A percentile compares a stretch with the other conserved stretches of the same genome.
Evolutionary conservation across 139 green algal species (phyloP).

Genomic region (Eudorina sp.): DNA sequence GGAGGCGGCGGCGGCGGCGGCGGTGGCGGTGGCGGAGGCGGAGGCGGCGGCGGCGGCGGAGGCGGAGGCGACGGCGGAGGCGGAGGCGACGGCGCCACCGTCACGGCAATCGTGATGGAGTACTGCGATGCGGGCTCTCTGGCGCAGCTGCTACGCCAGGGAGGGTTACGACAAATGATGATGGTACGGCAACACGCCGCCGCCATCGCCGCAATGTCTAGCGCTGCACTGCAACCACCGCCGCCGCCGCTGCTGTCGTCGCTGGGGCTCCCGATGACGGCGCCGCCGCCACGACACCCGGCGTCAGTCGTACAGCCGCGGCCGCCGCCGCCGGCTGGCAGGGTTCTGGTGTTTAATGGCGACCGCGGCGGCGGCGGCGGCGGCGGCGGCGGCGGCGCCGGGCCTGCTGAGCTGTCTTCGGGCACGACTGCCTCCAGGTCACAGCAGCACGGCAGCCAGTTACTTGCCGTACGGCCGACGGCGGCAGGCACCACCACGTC

Average conservation of each 20-base stretch:
- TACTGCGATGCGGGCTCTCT: neutral
- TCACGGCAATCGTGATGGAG: neutral
- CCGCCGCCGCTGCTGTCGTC: neutral
- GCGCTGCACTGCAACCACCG: neutral
- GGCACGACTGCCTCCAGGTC: too few relatives aligned
- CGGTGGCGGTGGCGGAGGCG: too few relatives aligned
- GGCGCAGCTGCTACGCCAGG: neutral
- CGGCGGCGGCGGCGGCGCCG: neutral
- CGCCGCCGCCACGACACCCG: too few relatives aligned
- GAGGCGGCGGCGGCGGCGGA: too few relatives aligned
- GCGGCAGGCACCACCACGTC: neutral
- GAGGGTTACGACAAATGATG: neutral
- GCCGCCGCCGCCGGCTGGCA: neutral
- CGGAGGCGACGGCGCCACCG: too few relatives aligned
- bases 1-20: too few relatives aligned
- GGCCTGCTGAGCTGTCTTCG: constrained; percentile 38
- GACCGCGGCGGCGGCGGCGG: neutral
- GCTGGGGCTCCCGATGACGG: too few relatives aligned
- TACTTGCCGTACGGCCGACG: neutral
- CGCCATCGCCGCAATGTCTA: neutral
- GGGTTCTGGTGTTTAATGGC: neutral
- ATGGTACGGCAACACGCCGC: neutral
- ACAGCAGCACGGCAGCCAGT: too few relatives aligned
- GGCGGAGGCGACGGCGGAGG: too few relatives aligned
- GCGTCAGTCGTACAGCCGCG: too few relatives aligned